phyloP scores from a whole-genome alignment of 2,329 filamentous ascomycete genomes.

The Fusarium coffeatum region DNA sequence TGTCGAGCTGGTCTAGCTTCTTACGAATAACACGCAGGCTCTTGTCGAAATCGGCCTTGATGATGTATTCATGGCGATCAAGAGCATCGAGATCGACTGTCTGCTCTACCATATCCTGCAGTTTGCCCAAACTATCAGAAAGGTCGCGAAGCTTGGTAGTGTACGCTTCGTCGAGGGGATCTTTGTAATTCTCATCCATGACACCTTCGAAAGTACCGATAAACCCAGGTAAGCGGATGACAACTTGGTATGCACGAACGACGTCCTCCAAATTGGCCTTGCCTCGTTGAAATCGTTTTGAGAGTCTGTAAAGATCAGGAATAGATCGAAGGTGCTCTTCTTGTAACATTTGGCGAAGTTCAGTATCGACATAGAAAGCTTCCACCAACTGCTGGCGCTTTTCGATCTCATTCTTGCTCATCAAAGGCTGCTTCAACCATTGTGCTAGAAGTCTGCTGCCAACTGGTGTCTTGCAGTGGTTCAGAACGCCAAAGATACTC shows the following conservation, averaged over 20 bases:
- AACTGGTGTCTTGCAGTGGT: constrained; percentile 97
- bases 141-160: constrained; percentile 83
- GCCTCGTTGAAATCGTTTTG: constrained; percentile 94
- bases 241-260: constrained; percentile 92
- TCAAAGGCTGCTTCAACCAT: constrained; percentile 97
- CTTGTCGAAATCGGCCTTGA: constrained; percentile 98
- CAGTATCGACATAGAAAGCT: constrained; percentile 92
- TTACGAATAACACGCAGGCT: constrained; percentile 86
- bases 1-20: constrained; percentile 85
- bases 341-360: constrained; percentile 94
- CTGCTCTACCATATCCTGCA: constrained; percentile 98
- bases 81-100: constrained; percentile 96
- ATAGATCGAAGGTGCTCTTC: constrained; percentile 94
- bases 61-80: constrained; percentile 97
- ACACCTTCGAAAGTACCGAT: constrained; percentile 89
- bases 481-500: constrained; percentile 93
- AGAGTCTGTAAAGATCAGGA: constrained; percentile 91
- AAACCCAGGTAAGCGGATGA: constrained; percentile 91
- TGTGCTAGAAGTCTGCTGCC: constrained; percentile 91
- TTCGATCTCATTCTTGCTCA: constrained; percentile 90
- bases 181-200: constrained; percentile 94
- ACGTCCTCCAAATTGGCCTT: constrained; percentile 95
- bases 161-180: constrained; percentile 87
- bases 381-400: constrained; percentile 94
- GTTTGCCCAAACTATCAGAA: constrained; percentile 81